Evolutionary conservation across 495 filamentous ascomycete species (phyloP).

Genomic region (Neurospora sp.): DNA sequence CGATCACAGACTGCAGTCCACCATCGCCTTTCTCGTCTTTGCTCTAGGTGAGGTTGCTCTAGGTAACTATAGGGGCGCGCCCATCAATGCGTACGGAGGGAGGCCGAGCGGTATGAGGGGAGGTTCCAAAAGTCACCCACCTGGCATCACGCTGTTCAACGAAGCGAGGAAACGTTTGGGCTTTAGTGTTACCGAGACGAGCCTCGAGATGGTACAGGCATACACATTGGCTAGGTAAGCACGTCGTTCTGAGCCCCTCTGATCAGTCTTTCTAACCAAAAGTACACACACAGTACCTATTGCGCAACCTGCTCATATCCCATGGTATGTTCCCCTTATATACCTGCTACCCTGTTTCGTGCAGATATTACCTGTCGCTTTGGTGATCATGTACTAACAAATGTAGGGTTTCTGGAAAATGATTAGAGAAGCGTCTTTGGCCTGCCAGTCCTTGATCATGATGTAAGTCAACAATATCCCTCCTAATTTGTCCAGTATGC

Average conservation of each 20-base stretch:
- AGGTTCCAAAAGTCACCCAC: constrained; percentile 37
- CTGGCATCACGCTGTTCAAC: constrained; percentile 48
- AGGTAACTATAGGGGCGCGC: constrained; percentile 33
- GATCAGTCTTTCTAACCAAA: neutral
- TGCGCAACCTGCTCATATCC: constrained; percentile 41
- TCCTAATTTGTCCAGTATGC: neutral
- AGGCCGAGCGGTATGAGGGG: constrained; percentile 44
- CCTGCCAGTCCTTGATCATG: constrained; percentile 41
- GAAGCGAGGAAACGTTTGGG: constrained; percentile 49
- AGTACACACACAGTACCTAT: constrained; percentile 32
- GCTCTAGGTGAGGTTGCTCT: constrained; percentile 46
- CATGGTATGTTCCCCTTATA: constrained; percentile 25
- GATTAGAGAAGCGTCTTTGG: constrained; percentile 40
- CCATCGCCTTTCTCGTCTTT: constrained; percentile 46
- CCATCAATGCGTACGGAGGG: constrained; percentile 33
- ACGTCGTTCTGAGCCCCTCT: neutral
- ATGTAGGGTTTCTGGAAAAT: constrained; percentile 49
- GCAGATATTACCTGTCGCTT: neutral
- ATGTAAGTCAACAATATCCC: constrained; percentile 23
- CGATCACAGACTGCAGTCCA: constrained; percentile 35
- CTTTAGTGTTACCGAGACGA: constrained; percentile 43
- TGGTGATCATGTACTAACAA: constrained; percentile 2
- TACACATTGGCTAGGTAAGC: constrained; percentile 43
- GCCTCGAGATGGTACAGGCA: constrained; percentile 48
- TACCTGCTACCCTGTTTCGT: neutral